Evolutionary conservation across 768 basidiomycete genomes (phyloP), one percentile per base, ranked within the genome.

Genomic region (Mycena olivaceomarginata): DNA sequence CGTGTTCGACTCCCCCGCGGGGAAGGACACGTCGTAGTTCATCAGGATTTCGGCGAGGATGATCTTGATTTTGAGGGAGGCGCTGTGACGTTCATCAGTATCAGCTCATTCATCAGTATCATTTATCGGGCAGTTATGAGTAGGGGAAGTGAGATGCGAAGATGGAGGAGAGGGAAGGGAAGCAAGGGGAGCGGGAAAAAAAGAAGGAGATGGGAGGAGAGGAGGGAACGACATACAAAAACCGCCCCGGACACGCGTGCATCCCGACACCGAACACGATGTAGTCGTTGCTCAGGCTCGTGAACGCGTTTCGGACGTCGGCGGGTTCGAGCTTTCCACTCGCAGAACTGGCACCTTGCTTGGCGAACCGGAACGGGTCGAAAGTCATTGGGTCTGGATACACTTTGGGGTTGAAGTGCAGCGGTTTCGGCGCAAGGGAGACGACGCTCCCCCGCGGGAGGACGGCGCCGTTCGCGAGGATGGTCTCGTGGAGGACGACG

Each of bases 361-460:
- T 78, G 9, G 80, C 64, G 62, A 80, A 81, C n/a, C 80, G 72
- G 76, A 81, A 81, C 10, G 79, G 74, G 39, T 80, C 77, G 67
- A 81, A 80, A 1, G 45, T 65, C 11, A 72, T 8, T 31, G 80
- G 78, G 46, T 79, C 77, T 53, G 7, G 46, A 70, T 79, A 81
- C 1, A 65, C 51, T 5, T 56, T 41, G 15, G 80, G 56, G 22
- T 78, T 74, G 68, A 69, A 45, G 51, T 79, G 80, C 16, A 80
- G 70, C 18, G 70, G 72, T 41, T 67, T 70, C 13, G 79, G 68
- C 40, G 76, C 69, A n/a, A 81, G 59, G 6, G 72, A 66, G 40
- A 80, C 75, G 37, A 74, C 74, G 53, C 77, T 76, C 1, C 79
- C 77, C 45, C 45, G 22, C 1, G 80, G 80, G 13, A 81, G 40